phyloP scores from a whole-genome alignment of 768 basidiomycete genomes.

The Lactifluus rugatus region DNA sequence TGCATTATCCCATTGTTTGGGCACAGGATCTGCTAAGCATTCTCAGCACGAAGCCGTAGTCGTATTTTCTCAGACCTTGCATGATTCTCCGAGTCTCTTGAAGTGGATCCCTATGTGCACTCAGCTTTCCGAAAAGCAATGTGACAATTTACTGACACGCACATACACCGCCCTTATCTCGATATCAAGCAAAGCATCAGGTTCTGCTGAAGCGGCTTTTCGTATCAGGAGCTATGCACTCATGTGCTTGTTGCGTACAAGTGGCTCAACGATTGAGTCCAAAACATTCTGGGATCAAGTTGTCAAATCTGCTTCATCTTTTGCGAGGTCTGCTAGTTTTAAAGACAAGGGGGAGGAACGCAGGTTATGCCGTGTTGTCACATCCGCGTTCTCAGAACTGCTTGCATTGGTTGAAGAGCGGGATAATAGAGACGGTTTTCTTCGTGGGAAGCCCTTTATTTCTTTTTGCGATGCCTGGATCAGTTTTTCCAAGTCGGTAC shows the following conservation, averaged over 20 bases:
- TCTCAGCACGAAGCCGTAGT: conserved; percentile 8
- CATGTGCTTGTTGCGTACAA: conserved; percentile 39
- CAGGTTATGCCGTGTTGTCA: conserved; percentile 25
- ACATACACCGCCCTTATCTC: conserved; percentile 45
- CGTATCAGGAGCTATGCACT: conserved; percentile 35
- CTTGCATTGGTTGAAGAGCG: conserved; percentile 33
- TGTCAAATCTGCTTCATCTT: conserved; percentile 39
- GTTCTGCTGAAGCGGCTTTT: conserved; percentile 25
- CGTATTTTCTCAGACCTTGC: conserved; percentile 28
- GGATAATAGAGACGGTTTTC: conserved; percentile 31
- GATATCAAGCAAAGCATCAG: conserved; percentile 13
- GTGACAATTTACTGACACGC: conserved; percentile 50
- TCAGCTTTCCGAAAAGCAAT: conserved; percentile 40
- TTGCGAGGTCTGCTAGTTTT: conserved; percentile 23
- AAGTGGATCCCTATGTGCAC: conserved; percentile 43
- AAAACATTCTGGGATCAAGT: conserved; percentile 64
- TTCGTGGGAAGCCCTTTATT: conserved; percentile 44
- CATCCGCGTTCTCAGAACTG: conserved; percentile 36
- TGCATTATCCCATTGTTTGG: conserved; percentile 27
- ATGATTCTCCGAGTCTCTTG: conserved; percentile 32
- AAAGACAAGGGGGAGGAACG: conserved; percentile 9
- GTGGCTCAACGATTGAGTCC: conserved; percentile 38
- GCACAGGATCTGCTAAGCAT: conserved; percentile 15
- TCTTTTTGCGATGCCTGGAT: conserved; percentile 68
- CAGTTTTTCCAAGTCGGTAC: conserved; percentile 53